Conservation (phyloP, 192 early-diverging fungal species). For the Coemansia sp. region DNA sequence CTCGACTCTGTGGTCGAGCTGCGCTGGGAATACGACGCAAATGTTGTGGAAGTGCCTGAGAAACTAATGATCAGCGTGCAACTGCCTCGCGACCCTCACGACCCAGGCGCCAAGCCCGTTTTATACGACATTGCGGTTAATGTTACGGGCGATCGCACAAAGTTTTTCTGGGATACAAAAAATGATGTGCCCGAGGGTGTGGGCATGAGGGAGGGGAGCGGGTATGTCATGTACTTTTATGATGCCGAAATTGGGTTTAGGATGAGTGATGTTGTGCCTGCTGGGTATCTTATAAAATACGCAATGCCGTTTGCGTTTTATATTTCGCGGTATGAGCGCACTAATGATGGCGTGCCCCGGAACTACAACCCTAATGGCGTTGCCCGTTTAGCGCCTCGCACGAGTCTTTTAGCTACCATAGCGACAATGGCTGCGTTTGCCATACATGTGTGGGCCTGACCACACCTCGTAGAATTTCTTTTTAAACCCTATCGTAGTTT, state of each 20-base stretch:
- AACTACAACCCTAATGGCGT: slow-evolving; percentile 51
- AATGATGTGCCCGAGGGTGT: slow-evolving; percentile 55
- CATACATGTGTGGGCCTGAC: slow-evolving; percentile 10
- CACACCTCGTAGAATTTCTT: too few relatives aligned
- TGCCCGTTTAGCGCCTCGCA: slow-evolving; percentile 5
- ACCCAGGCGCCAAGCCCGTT: slow-evolving; percentile 36
- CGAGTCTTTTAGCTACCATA: slow-evolving; percentile 11
- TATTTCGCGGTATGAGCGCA: slow-evolving; percentile 48
- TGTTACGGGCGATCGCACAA: slow-evolving; percentile 41
- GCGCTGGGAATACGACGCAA: slow-evolving; percentile 56
- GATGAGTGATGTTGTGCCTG: slow-evolving; percentile 53
- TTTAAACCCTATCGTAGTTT: not conserved
- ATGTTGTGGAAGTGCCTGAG: slow-evolving; percentile 50
- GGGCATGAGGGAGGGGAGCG: slow-evolving; percentile 54
- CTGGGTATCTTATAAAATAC: slow-evolving; percentile 54
- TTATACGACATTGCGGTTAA: slow-evolving; percentile 54
- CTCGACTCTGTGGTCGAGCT: slow-evolving; percentile 53
- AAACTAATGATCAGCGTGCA: slow-evolving; percentile 56
- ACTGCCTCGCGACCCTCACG: slow-evolving; percentile 51
- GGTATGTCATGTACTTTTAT: slow-evolving; percentile 55
- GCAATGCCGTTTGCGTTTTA: slow-evolving; percentile 56
- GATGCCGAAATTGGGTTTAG: slow-evolving; percentile 55
- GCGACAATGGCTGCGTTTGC: slow-evolving; percentile 13
- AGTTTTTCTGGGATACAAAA: slow-evolving; percentile 55
- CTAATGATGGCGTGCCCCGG: slow-evolving; percentile 52